Conservation (phyloP, 306 rosid genomes). For the Medicago arabica region DNA sequence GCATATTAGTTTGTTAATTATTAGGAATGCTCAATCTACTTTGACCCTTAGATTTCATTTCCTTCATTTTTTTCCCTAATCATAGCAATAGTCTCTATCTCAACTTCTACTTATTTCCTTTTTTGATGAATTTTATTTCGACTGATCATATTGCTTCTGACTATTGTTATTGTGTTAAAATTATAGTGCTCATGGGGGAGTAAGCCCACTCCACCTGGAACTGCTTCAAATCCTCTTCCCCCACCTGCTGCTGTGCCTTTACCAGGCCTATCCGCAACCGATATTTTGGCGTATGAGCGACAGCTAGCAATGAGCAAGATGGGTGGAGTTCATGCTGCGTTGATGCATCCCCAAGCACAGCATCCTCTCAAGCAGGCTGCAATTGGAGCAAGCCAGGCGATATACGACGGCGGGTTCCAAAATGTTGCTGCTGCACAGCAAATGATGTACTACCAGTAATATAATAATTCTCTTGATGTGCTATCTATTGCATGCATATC, state of each 20-base stretch:
- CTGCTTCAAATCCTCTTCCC: conserved; percentile 92
- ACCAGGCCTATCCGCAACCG: conserved; percentile 73
- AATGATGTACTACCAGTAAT: conserved; percentile 95
- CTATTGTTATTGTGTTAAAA: background rate
- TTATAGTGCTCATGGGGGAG: conserved; percentile 98
- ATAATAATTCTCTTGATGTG: conserved; percentile 44
- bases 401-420: conserved; percentile 95
- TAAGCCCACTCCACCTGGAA: conserved; percentile 98
- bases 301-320: conserved; percentile 95
- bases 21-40: too few species aligned
- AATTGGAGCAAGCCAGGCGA: conserved; percentile 94
- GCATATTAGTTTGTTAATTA: too few species aligned
- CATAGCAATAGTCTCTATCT: too few species aligned
- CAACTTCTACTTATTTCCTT: too few species aligned
- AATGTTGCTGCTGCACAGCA: conserved; percentile 93
- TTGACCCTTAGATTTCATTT: too few species aligned
- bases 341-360: conserved; percentile 86
- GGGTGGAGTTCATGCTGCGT: conserved; percentile 84
- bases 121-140: too few species aligned
- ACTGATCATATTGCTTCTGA: background rate
- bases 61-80: too few species aligned
- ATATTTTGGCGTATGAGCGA: conserved; percentile 78
- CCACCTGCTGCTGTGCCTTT: conserved; percentile 79
- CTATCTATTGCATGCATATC: conserved; percentile 26
- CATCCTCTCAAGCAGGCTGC: conserved; percentile 89